Evolutionary conservation across 1,139 yeast genomes (phyloP), one percentile per base, ranked within the genome.

Genomic region (Sugiyamaella japonica): DNA sequence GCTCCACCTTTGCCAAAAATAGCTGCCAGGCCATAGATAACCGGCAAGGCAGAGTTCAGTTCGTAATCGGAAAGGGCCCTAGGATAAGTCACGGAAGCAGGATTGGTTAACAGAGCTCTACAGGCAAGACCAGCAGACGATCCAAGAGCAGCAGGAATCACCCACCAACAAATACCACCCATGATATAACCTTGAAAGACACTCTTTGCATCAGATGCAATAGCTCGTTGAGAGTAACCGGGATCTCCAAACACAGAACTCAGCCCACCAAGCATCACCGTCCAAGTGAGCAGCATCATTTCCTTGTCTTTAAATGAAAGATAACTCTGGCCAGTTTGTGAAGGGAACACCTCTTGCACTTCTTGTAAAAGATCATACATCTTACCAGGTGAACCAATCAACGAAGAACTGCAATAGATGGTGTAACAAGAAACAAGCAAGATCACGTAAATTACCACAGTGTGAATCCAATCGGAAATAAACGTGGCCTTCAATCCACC

Each of bases 121-220:
- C 89, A 87, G 23, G 89, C 86, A 36, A 89, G 76, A 8, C 96
- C 96, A 86, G 87, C 77, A 7, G 95, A 85, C 5, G 91, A 83
- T 16, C 95, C 86, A 45, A 83, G 78, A 55, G 86, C 78, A 74
- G 85, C 84, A 40, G 96, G 96, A 60, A 89, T 83, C 8, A 95
- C 91, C 66, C 86, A 85, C 96, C 96, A 89, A 0, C 91, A 84
- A 52, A 89, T 70, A n/a, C 95, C 95, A 56, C 96, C 96, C 60
- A 86, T 72, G 31, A 87, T 83, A 68, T 89, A 89, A 16, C 96
- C 96, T 12, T 91, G 90, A 64, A 89, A 75, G 38, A 93, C 88
- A 40, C 93, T 83, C 3, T 83, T 85, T 15, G 96, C 95, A 59
- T 83, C 77, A 10, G 95, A 86, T 40, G 95, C 90, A 69, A 89